Conservation (phyloP, 2,329 filamentous ascomycete species). For the Beauveria medogensis region DNA sequence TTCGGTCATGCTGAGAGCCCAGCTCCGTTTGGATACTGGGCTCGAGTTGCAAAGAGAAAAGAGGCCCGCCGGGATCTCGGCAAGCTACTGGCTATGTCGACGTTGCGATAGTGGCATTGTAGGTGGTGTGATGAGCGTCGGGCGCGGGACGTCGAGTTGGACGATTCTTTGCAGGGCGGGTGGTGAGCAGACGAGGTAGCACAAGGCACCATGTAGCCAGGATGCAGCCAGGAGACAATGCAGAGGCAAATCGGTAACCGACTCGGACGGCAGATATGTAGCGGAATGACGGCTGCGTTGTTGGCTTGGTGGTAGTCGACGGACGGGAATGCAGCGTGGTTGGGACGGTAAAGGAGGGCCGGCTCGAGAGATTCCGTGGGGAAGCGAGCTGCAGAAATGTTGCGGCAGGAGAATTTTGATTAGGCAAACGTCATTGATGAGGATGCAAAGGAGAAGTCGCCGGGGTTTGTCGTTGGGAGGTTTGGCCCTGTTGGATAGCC, state of each 20-base stretch:
- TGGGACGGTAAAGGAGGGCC: not conserved
- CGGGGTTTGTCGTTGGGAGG: not conserved
- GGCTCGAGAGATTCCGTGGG: not conserved
- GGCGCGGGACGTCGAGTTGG: not conserved
- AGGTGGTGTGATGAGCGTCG: not conserved
- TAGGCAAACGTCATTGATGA: constrained; percentile 3
- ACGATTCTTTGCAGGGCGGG: not conserved
- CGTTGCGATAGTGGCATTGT: constrained; percentile 8
- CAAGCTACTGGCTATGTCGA: not conserved
- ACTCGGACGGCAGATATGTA: not conserved
- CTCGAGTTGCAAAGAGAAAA: not conserved
- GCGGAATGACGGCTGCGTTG: not conserved
- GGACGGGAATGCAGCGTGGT: not conserved
- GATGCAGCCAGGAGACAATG: not conserved
- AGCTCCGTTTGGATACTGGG: constrained; percentile 10
- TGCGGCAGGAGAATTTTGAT: constrained; percentile 5
- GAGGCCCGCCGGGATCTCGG: not conserved
- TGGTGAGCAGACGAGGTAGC: not conserved
- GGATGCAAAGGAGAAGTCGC: constrained; percentile 2
- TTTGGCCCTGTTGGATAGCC: not conserved
- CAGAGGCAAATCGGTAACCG: not conserved
- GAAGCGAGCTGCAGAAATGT: constrained; percentile 1
- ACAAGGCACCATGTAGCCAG: not conserved
- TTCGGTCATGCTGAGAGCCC: constrained; percentile 10
- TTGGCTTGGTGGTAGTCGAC: not conserved